A percentile compares a stretch with the other conserved stretches of the same genome.
Conservation (phyloP, 2,329 filamentous ascomycete species). For the Zymoseptoria brevis region DNA sequence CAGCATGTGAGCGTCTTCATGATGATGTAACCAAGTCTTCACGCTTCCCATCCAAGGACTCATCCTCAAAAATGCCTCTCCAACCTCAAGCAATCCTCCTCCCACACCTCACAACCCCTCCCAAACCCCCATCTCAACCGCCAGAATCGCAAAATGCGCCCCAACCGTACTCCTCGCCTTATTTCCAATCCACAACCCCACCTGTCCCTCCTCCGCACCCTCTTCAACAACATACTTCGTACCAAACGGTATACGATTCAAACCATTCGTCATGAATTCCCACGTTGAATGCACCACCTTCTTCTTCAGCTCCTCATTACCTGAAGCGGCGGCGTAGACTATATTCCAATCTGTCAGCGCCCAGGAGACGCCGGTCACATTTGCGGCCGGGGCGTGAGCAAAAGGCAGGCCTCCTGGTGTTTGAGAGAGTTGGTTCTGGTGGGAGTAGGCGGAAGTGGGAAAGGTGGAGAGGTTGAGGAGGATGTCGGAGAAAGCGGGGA, state of each 20-base stretch:
- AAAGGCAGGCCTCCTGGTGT: constrained; percentile 14
- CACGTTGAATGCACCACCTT: constrained; percentile 19
- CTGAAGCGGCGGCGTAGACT: constrained; percentile 18
- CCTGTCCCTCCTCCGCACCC: constrained; percentile 7
- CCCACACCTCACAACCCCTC: too few relatives aligned
- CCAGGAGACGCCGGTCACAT: constrained; percentile 18
- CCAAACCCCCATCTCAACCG: constrained; percentile 17
- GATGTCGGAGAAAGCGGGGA: constrained; percentile 45
- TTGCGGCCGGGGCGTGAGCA: constrained; percentile 15
- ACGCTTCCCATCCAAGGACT: too few relatives aligned
- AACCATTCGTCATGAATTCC: constrained; percentile 18
- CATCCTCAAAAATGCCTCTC: too few relatives aligned
- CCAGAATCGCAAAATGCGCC: constrained; percentile 19
- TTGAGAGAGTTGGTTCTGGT: constrained; percentile 16
- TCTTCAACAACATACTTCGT: constrained; percentile 22
- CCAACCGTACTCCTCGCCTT: constrained; percentile 21
- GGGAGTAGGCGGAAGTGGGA: constrained; percentile 20
- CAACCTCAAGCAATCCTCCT: too few relatives aligned
- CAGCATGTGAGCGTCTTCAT: too few relatives aligned
- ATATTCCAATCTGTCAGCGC: constrained; percentile 21
- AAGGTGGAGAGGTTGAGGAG: constrained; percentile 38
- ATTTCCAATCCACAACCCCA: constrained; percentile 19
- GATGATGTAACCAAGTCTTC: too few relatives aligned
- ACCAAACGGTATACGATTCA: constrained; percentile 22
- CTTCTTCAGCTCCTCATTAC: constrained; percentile 11